A percentile compares a stretch with the other conserved stretches of the same genome.
phyloP scores from a whole-genome alignment of 805 yeast genomes.

The Candida hungchunana region DNA sequence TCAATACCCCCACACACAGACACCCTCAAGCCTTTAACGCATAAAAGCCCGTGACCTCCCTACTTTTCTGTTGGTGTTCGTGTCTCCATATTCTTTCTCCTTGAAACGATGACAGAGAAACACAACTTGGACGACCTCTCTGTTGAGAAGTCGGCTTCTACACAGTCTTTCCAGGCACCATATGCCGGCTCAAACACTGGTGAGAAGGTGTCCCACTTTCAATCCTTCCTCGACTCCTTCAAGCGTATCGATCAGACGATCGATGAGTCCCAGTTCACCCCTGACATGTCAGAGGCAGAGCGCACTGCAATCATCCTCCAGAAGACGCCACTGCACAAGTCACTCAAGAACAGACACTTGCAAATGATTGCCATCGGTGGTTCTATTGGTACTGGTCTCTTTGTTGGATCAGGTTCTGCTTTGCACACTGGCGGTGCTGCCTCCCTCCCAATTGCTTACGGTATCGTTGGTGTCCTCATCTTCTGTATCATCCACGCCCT shows the following conservation, averaged over 20 bases:
- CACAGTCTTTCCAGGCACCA: constrained; percentile 5
- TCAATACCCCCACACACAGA: no score
- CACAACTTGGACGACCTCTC: constrained; percentile 2
- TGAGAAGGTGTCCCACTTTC: constrained; percentile 1
- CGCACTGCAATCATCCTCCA: constrained; percentile 42
- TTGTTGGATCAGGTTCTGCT: constrained; percentile 62
- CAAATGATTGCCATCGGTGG: constrained; percentile 69
- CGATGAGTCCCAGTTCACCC: constrained; percentile 33
- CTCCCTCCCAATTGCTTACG: constrained; percentile 53
- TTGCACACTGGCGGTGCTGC: constrained; percentile 62
- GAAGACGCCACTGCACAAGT: constrained; percentile 52
- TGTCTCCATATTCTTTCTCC: no score
- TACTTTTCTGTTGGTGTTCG: no score
- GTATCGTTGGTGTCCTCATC: constrained; percentile 50
- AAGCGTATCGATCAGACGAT: constrained; percentile 33
- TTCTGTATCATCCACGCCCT: constrained; percentile 57
- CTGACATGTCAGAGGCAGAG: constrained; percentile 37
- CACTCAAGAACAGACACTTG: constrained; percentile 53
- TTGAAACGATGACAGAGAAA: no score
- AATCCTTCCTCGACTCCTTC: constrained; percentile 19
- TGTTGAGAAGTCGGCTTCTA: constrained; percentile 5
- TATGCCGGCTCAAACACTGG: constrained; percentile 3
- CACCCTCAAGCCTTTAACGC: no score
- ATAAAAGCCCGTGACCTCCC: no score
- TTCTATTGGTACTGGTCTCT: constrained; percentile 64